Base-by-base conservation (phyloP, 1,284 basidiomycete genomes). In the Trametes hirsuta region DNA sequence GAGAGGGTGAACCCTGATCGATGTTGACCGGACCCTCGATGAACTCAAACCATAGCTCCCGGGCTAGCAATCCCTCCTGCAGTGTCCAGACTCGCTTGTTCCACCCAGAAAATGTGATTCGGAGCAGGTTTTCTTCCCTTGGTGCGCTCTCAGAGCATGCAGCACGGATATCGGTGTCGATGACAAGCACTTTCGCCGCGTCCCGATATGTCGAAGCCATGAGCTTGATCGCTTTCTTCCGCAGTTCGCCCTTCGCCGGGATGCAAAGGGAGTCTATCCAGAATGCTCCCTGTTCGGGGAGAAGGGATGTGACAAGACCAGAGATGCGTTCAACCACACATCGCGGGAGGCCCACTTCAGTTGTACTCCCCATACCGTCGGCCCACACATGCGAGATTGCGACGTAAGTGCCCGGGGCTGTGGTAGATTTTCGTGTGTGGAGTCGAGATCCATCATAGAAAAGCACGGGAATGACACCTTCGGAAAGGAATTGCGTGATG, bases 311-410 rank as follows among this genome's bases (percentile, higher is more conserved):
- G 21, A 41, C 58, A 12, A 62, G 53, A 1, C 12, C 10, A 6
- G 64, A 46, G 18, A 68, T 49, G 6, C 64, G 58, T 24, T 35
- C 1, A 2, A 68, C 39, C n/a, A 63, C 53, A 36, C 66, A 68
- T 5, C 42, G 34, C 1, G 66, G 66, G 0, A 68, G 55, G 8
- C 66, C 66, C 1, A 46, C 50, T 12, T 66, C 64, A 1, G 66
- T 61, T 3, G 58, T 62, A 45, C 66, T 68, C 9, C 66, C 66
- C n/a, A 68, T 40, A 0, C 66, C 66, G 34, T 68, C 64, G 0
- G 66, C 59, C 66, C 66, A 68, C 5, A 68, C 66, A 42, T 68
- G 66, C 1, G 64, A 67, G 21, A 67, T 60, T 3, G 64, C 62
- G 42, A 67, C 53, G 30, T 67, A 67, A 11, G 59, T 12, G 14